Evolutionary conservation across 371 early-diverging fungal genomes (phyloP), one percentile per base, ranked within the genome.

Genomic region (Fennellomyces sp.): DNA sequence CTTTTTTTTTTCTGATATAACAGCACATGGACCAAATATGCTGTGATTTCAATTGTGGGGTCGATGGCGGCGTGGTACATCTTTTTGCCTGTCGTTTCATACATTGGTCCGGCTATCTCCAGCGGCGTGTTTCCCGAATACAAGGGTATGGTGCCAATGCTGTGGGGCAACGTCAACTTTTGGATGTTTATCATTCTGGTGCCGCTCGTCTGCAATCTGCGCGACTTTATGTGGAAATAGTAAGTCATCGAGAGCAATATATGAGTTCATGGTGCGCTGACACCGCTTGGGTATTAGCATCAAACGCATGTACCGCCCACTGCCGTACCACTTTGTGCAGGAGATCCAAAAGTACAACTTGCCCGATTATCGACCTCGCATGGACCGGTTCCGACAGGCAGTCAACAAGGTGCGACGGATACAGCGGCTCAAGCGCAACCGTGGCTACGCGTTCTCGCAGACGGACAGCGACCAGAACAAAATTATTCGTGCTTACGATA

Each of bases 291-390:
- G 1, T 15, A 39, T 28, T 23, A 91, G 91, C 70, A 60, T 70
- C 60, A 90, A 94, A 76, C 88, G 95, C 45, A 91, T 90, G 84
- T 92, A 91, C 72, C 73, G 85, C 45, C 85, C 91, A 17, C 61
- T 86, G 58, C 83, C 92, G 10, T 96, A 97, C 75, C 98, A 98
- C 69, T 93, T 94, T 63, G 94, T 97, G 30, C 98, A 98, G 76
- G 98, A 98, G 76, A 96, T 98, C 48, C 95, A 96, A 74, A 96
- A 97, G 76, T 95, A 89, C 87, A 96, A 97, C 76, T 93, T 97
- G 54, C 97, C 97, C n/a, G 98, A 97, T 67, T 94, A 95, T 70
- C 88, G 97, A 38, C 97, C 98, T 35, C 84, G 97, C 30, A 93
- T 95, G 94, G 96, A 98, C 69, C 82, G 94, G 55, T 98, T 98